These are phyloP conservation scores for Agaricus blazei DNA, from an alignment of 768 basidiomycete genomes.

Conservation along the genomic window DNA sequence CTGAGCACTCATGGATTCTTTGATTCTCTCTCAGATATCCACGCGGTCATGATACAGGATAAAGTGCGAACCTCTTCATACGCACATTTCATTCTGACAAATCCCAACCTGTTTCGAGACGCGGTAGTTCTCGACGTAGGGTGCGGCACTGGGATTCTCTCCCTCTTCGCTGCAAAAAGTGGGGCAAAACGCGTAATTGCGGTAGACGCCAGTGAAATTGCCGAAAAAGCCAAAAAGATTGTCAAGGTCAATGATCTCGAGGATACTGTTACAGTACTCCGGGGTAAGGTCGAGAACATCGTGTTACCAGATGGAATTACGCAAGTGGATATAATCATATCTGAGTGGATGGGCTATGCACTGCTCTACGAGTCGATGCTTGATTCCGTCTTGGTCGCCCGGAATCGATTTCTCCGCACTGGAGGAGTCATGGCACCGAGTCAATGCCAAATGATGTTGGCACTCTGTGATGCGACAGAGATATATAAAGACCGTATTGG, in stretches of 20 bases:
- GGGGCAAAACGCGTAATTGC: slow-evolving; percentile 90
- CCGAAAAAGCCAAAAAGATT: slow-evolving; percentile 70
- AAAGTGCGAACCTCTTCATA: slow-evolving; percentile 92
- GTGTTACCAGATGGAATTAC: slow-evolving; percentile 62
- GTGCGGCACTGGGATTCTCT: slow-evolving; percentile 92
- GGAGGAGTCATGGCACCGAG: slow-evolving; percentile 87
- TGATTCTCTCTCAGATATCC: slow-evolving; percentile 59
- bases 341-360: slow-evolving; percentile 97
- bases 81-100: slow-evolving; percentile 84
- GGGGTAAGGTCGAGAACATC: slow-evolving; percentile 89
- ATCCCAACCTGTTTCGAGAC: slow-evolving; percentile 74
- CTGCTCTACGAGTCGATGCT: slow-evolving; percentile 96
- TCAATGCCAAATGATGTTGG: slow-evolving; percentile 83
- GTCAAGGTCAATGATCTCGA: slow-evolving; percentile 71
- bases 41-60: slow-evolving; percentile 95
- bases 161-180: slow-evolving; percentile 82
- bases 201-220: slow-evolving; percentile 86
- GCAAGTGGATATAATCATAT: slow-evolving; percentile 90
- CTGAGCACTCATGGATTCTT: background rate
- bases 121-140: slow-evolving; percentile 93
- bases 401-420: slow-evolving; percentile 78
- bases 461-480: slow-evolving; percentile 71
- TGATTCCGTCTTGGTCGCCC: slow-evolving; percentile 86
- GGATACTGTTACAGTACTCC: slow-evolving; percentile 78
- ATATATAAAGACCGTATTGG: slow-evolving; percentile 76